Evolutionary conservation across 2,329 filamentous ascomycete genomes (phyloP).

Genomic region (Xylaria arbuscula): DNA sequence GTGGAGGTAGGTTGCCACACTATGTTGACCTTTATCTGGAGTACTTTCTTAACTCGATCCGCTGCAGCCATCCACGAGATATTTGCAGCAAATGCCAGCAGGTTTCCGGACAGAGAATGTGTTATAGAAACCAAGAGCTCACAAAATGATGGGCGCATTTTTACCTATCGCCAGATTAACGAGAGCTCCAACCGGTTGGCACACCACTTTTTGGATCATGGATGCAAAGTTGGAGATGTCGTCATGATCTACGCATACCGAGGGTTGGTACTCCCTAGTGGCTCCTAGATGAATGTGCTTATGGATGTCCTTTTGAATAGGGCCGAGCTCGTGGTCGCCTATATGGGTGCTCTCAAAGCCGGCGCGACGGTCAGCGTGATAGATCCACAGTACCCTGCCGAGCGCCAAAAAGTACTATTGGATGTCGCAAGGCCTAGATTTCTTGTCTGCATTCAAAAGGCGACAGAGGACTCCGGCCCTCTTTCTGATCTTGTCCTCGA

Average conservation of each 20-base stretch:
- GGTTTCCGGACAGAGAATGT: background rate
- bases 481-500: background rate
- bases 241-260: conserved; percentile 93
- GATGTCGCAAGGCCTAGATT: conserved; percentile 77
- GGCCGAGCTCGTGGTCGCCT: conserved; percentile 73
- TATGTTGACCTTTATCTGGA: no score
- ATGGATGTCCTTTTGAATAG: background rate
- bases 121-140: background rate
- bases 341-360: conserved; percentile 79
- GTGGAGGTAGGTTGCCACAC: no score
- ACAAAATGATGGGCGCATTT: conserved; percentile 60
- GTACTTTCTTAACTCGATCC: no score
- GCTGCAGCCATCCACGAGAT: background rate
- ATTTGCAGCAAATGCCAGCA: background rate
- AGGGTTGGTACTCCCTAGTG: background rate
- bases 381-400: conserved; percentile 84
- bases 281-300: background rate
- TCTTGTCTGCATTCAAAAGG: background rate
- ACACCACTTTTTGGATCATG: conserved; percentile 79
- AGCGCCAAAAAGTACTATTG: conserved; percentile 81
- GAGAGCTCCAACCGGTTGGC: conserved; percentile 84
- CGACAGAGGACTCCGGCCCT: background rate
- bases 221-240: conserved; percentile 82
- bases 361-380: conserved; percentile 74
- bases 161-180: conserved; percentile 88